Evolutionary conservation across 176 grass and related monocot genomes (phyloP).

Genomic region (Thalia dealbata): DNA sequence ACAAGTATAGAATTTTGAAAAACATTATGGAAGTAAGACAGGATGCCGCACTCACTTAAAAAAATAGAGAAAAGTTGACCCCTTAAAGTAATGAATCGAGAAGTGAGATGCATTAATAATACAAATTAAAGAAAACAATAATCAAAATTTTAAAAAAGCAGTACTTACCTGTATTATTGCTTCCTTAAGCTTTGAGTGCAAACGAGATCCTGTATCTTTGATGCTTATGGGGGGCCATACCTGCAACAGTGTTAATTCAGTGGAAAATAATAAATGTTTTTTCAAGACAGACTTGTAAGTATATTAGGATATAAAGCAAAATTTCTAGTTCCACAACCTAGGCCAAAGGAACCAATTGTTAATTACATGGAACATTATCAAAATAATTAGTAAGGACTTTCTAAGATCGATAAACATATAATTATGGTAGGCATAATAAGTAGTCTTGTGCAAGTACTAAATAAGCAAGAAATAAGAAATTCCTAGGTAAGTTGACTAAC

Average conservation of each 20-base stretch:
- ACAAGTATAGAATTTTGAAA: not conserved
- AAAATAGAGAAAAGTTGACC: not conserved
- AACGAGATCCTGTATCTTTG: constrained; percentile 79
- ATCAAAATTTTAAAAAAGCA: not conserved
- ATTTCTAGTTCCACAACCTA: not conserved
- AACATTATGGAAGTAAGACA: not conserved
- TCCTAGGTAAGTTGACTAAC: not conserved
- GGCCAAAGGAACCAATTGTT: not conserved
- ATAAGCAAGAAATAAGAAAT: not conserved
- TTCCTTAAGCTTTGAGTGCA: constrained; percentile 82
- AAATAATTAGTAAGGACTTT: not conserved
- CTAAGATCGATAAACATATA: not conserved
- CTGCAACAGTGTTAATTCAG: constrained; percentile 20
- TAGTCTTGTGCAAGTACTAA: not conserved
- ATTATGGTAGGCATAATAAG: not conserved
- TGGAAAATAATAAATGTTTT: not conserved
- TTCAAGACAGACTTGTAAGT: not conserved
- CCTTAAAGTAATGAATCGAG: not conserved
- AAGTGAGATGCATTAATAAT: not conserved
- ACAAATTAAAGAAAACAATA: not conserved
- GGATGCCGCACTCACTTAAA: not conserved
- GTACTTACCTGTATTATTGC: constrained; percentile 59
- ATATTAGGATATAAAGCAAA: not conserved
- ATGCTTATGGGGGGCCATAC: constrained; percentile 94
- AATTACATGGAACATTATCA: not conserved